Evolutionary conservation across 2,329 filamentous ascomycete species (phyloP), one percentile per base, ranked within the genome.

Genomic region (Fusarium scirpi): DNA sequence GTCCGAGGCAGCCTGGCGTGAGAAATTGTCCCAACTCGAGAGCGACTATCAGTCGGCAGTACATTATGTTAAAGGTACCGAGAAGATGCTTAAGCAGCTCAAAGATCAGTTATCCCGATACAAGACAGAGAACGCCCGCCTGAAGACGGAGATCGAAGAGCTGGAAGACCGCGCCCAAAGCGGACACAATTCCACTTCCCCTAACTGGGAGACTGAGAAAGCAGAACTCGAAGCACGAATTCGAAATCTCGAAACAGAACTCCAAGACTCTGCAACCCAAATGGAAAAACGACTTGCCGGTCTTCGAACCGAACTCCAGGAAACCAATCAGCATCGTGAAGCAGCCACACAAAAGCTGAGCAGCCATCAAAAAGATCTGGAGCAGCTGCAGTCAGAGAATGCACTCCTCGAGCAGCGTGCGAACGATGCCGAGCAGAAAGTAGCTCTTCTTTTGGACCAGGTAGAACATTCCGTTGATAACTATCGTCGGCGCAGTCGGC

Each of bases 71-170:
- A 97, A 97, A 81, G 96, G 96, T 62, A 98, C 96, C 3, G 96
- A 99, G 82, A 98, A 98, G 87, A 98, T 99, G 94, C 88, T 99
- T 51, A 94, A 96, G 81, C 95, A 97, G 80, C 95, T 99, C 86
- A 98, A 98, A 84, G 94, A 98, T 76, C 96, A 99, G 82, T 86
- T 99, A n/a, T 87, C 92, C 58, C 93, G 94, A 62, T 96, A 97
- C 82, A 98, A 98, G 86, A 83, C 89, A 15, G 92, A 96, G 66
- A 98, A 98, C 76, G 84, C 86, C 20, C 92, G 92, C 65, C 85
- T 99, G 43, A 94, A 96, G 80, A 87, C 90, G 48, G 94, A 98
- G 76, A 84, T 98, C n/a, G 87, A 91, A 40, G 85, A 88, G 57
- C 84, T 90, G 56, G 90, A 88, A 79, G 89, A 86, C 72, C 86